Evolutionary conservation across 2,329 filamentous ascomycete species (phyloP).

Genomic region (Penicillium sp.): DNA sequence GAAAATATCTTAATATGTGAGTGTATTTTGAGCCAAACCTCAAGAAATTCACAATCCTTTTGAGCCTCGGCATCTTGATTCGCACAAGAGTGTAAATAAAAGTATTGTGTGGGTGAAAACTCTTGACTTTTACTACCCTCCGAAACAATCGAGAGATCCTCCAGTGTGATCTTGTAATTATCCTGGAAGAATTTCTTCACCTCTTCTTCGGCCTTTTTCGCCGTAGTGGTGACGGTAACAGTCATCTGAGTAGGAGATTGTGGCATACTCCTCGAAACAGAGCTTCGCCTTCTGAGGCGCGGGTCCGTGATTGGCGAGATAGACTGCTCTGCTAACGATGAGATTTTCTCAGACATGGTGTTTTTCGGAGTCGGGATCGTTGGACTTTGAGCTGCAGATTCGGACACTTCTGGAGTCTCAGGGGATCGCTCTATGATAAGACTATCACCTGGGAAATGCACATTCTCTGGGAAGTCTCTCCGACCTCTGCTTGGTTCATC

Average conservation of each 20-base stretch:
- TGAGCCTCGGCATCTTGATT: constrained; percentile 6
- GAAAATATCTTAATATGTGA: constrained; percentile 27
- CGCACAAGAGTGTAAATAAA: background rate
- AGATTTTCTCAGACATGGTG: background rate
- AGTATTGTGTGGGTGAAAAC: background rate
- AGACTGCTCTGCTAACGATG: background rate
- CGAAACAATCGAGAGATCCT: constrained; percentile 23
- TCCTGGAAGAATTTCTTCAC: background rate
- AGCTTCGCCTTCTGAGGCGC: background rate
- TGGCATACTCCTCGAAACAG: background rate
- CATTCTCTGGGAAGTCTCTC: background rate
- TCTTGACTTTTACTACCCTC: background rate
- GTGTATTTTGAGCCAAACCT: constrained; percentile 23
- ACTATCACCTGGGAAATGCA: background rate
- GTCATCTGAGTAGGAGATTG: background rate
- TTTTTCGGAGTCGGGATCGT: background rate
- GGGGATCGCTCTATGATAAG: background rate
- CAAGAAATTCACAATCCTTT: constrained; percentile 25
- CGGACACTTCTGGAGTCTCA: background rate
- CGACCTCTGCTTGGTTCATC: background rate
- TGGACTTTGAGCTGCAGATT: background rate
- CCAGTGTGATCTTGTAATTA: constrained; percentile 25
- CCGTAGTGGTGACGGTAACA: background rate
- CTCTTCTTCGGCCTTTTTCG: background rate
- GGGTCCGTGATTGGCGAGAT: background rate